Evolutionary conservation across 2,329 filamentous ascomycete species (phyloP).

Genomic region (Sphaceloma murrayae): DNA sequence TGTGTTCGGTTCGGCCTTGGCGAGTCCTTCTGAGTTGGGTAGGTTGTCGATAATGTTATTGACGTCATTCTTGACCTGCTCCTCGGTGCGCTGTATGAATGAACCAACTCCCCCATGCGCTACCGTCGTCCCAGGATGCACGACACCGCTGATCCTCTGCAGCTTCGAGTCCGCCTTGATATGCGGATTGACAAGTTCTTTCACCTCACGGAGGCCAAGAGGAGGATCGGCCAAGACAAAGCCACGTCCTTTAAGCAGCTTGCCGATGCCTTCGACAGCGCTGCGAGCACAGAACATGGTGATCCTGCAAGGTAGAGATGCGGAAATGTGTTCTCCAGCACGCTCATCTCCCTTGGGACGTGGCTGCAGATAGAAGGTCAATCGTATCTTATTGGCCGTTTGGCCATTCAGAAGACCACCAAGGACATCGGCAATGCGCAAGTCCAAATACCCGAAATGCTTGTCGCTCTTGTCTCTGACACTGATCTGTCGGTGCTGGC

Average conservation of each 20-base stretch:
- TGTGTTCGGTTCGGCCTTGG: slow-evolving; percentile 56
- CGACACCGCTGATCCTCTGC: not conserved
- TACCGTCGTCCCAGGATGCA: not conserved
- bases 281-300: slow-evolving; percentile 71
- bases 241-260: slow-evolving; percentile 54
- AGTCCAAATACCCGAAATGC: slow-evolving; percentile 68
- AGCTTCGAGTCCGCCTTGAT: too few relatives aligned
- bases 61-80: slow-evolving; percentile 79
- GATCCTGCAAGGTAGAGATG: slow-evolving; percentile 55
- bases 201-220: slow-evolving; percentile 57
- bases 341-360: slow-evolving; percentile 55
- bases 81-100: slow-evolving; percentile 54
- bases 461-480: slow-evolving; percentile 62
- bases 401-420: slow-evolving; percentile 61
- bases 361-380: slow-evolving; percentile 60
- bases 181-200: slow-evolving; percentile 71
- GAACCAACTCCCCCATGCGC: slow-evolving; percentile 16
- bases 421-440: slow-evolving; percentile 56
- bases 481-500: slow-evolving; percentile 50
- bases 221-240: slow-evolving; percentile 59
- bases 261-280: slow-evolving; percentile 56
- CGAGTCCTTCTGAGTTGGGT: slow-evolving; percentile 63
- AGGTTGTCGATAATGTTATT: slow-evolving; percentile 81
- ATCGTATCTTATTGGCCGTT: slow-evolving; percentile 52
- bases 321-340: slow-evolving; percentile 53